Conservation (phyloP, 2,329 filamentous ascomycete genomes). For the Venturia pyrina region DNA sequence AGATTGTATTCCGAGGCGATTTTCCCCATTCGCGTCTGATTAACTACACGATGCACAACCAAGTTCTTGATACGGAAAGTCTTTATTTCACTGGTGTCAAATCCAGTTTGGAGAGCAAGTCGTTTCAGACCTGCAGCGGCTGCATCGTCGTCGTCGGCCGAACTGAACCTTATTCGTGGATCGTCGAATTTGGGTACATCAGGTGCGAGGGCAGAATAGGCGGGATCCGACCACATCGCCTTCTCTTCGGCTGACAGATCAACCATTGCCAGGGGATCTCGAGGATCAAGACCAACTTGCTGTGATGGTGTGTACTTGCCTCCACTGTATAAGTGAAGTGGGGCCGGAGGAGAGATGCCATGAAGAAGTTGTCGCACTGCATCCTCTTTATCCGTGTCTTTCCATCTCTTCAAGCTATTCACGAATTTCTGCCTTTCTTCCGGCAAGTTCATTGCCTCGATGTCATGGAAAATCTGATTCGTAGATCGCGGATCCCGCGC, state of each 20-base stretch:
- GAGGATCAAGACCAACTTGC: constrained; percentile 24
- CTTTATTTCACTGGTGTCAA: constrained; percentile 36
- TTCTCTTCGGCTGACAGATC: constrained; percentile 35
- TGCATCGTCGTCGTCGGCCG: constrained; percentile 31
- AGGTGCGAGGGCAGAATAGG: constrained; percentile 35
- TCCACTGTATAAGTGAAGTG: constrained; percentile 18
- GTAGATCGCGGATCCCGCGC: constrained; percentile 6
- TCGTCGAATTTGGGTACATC: constrained; percentile 38
- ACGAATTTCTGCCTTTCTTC: not conserved
- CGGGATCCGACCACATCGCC: constrained; percentile 38
- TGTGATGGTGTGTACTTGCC: constrained; percentile 32
- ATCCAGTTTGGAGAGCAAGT: constrained; percentile 48
- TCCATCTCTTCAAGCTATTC: constrained; percentile 1
- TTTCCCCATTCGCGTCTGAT: constrained; percentile 96
- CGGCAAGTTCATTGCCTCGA: not conserved
- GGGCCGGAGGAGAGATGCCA: constrained; percentile 7
- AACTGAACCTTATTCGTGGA: constrained; percentile 26
- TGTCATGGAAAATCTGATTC: constrained; percentile 8
- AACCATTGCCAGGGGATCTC: constrained; percentile 36
- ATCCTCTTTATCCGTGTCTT: constrained; percentile 6
- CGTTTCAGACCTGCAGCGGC: constrained; percentile 33
- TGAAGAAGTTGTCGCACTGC: not conserved
- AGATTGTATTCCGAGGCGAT: constrained; percentile 67
- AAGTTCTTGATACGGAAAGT: constrained; percentile 59
- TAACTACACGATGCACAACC: constrained; percentile 64